These are phyloP conservation scores for Acrocalymma vagum DNA, from an alignment of 2,329 filamentous ascomycete species.

Conservation along the genomic window DNA sequence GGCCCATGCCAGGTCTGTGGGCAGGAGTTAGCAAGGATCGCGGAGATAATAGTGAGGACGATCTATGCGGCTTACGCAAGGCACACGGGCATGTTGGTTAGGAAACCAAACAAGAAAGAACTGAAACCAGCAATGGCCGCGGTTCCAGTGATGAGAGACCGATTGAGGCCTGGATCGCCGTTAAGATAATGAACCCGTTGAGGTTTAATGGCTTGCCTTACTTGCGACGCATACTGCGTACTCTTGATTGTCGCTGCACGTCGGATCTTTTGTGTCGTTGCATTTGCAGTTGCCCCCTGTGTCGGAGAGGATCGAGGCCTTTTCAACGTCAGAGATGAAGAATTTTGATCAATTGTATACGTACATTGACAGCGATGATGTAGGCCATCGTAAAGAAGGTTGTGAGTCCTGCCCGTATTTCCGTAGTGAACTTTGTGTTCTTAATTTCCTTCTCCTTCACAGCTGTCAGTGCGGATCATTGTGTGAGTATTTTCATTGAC, in stretches of 20 bases:
- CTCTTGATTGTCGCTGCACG: conserved; percentile 63
- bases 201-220: conserved; percentile 29
- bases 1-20: conserved; percentile 48
- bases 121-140: conserved; percentile 81
- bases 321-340: conserved; percentile 15
- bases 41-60: conserved; percentile 1
- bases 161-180: conserved; percentile 62
- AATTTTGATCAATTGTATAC: not conserved
- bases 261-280: conserved; percentile 52
- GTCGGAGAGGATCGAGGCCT: conserved; percentile 55
- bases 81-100: conserved; percentile 73
- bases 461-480: conserved; percentile 18
- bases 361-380: conserved; percentile 41
- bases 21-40: conserved; percentile 10
- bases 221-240: conserved; percentile 68
- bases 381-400: conserved; percentile 65
- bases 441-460: conserved; percentile 72
- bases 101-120: conserved; percentile 80
- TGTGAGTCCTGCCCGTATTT: conserved; percentile 82
- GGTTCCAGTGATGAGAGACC: conserved; percentile 84
- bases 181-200: conserved; percentile 2
- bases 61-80: conserved; percentile 31
- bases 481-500: conserved; percentile 1
- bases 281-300: conserved; percentile 81
- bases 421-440: conserved; percentile 81